Conservation (phyloP, 1,284 basidiomycete genomes). For the Flammula alnicola region DNA sequence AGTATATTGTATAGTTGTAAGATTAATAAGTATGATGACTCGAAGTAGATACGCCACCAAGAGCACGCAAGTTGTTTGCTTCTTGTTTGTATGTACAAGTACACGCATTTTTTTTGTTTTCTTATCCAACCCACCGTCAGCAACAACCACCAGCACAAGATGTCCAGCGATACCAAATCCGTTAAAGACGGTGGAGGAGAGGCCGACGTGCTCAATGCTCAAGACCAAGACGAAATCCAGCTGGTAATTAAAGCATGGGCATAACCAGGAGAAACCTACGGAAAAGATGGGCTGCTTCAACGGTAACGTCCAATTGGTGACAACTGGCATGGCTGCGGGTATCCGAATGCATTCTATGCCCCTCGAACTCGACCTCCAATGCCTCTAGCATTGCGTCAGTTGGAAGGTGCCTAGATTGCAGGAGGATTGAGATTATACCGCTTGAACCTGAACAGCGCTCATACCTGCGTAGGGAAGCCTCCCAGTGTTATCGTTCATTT, state of each 20-base stretch:
- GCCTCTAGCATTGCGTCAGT: neutral
- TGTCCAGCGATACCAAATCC: conserved; percentile 20
- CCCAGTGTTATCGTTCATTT: conserved; percentile 60
- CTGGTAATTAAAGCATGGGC: conserved; percentile 35
- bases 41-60: neutral
- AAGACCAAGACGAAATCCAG: conserved; percentile 39
- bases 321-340: conserved; percentile 87
- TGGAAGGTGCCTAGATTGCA: conserved; percentile 30
- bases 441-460: conserved; percentile 93
- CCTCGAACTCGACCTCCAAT: conserved; percentile 11
- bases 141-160: neutral
- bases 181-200: conserved; percentile 26
- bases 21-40: neutral
- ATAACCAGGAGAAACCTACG: conserved; percentile 25
- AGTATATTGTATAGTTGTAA: neutral
- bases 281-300: conserved; percentile 41
- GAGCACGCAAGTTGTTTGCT: conserved; percentile 3
- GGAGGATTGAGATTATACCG: conserved; percentile 91
- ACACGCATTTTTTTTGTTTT: too few species aligned
- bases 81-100: conserved; percentile 7
- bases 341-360: conserved; percentile 53
- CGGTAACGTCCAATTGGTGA: conserved; percentile 77
- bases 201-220: conserved; percentile 2
- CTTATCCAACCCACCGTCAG: neutral
- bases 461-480: conserved; percentile 96